Evolutionary conservation across 768 basidiomycete species (phyloP).

Genomic region (Lactarius hatsudake): DNA sequence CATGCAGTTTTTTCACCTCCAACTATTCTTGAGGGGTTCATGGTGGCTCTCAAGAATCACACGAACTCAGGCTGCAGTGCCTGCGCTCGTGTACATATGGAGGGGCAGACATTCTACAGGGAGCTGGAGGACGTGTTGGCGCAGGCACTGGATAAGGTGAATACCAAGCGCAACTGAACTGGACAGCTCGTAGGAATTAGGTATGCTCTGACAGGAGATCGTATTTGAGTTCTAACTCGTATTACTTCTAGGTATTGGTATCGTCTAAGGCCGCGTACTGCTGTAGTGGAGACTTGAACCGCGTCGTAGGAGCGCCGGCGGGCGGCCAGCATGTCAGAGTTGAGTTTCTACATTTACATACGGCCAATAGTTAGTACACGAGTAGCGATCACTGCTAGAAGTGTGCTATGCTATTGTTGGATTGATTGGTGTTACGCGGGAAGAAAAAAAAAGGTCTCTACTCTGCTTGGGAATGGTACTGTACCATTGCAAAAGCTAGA

Average conservation of each 20-base stretch:
- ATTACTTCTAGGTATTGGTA: neutral
- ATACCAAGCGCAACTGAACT: neutral
- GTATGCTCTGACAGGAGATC: neutral
- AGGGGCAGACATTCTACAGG: neutral
- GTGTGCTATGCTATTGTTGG: neutral
- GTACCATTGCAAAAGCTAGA: too few relatives aligned
- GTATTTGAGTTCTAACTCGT: neutral
- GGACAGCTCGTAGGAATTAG: neutral
- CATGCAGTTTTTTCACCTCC: neutral
- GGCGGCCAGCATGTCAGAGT: neutral
- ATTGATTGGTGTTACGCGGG: neutral
- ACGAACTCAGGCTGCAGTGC: neutral
- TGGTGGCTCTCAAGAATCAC: neutral
- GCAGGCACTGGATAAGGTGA: constrained; percentile 5
- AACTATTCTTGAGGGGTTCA: neutral
- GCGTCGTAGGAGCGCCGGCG: neutral
- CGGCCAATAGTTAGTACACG: neutral
- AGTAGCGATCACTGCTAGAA: neutral
- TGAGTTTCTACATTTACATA: neutral
- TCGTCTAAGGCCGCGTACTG: neutral
- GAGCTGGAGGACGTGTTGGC: constrained; percentile 1
- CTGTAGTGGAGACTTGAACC: neutral
- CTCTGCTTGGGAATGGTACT: too few relatives aligned
- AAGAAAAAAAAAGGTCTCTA: too few relatives aligned
- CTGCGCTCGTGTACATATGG: neutral